phyloP scores from a whole-genome alignment of 2,329 filamentous ascomycete genomes.

The Periconia macrospinosa region DNA sequence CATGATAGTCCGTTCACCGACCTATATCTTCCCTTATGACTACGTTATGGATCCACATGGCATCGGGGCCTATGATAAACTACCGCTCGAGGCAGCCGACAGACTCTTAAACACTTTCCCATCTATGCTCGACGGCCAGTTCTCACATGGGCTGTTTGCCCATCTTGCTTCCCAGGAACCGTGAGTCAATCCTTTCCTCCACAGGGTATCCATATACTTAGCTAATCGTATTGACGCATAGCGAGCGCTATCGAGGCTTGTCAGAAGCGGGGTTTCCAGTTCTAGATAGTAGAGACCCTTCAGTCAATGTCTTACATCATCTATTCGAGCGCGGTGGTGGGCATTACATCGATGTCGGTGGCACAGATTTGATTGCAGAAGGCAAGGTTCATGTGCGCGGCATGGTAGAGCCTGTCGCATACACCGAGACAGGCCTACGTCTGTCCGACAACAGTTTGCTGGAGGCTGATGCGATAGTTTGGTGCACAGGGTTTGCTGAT shows the following conservation, averaged over 20 bases:
- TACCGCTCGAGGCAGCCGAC: conserved; percentile 22
- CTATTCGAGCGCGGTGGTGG: conserved; percentile 45
- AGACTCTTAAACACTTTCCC: not conserved
- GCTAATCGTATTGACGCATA: no score
- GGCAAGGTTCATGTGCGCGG: conserved; percentile 28
- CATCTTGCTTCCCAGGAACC: conserved; percentile 3
- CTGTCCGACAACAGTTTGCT: conserved; percentile 40
- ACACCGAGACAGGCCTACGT: conserved; percentile 33
- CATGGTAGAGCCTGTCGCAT: conserved; percentile 33
- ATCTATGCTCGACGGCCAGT: not conserved
- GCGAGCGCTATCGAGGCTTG: conserved; percentile 38
- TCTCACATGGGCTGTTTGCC: conserved; percentile 2
- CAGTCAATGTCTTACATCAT: conserved; percentile 21
- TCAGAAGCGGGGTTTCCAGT: conserved; percentile 42
- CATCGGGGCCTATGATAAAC: conserved; percentile 19
- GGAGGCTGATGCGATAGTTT: conserved; percentile 44
- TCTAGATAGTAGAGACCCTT: conserved; percentile 31
- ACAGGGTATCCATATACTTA: conserved; percentile 1
- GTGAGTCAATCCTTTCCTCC: not conserved
- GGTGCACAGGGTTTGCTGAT: conserved; percentile 47
- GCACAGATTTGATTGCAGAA: conserved; percentile 34
- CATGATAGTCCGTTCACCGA: conserved; percentile 42
- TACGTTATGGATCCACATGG: conserved; percentile 29
- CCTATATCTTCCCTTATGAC: conserved; percentile 37
- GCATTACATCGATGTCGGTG: conserved; percentile 47